Evolutionary conservation across 2,329 filamentous ascomycete species (phyloP), one percentile per base, ranked within the genome.

Genomic region (Venturia effusa): DNA sequence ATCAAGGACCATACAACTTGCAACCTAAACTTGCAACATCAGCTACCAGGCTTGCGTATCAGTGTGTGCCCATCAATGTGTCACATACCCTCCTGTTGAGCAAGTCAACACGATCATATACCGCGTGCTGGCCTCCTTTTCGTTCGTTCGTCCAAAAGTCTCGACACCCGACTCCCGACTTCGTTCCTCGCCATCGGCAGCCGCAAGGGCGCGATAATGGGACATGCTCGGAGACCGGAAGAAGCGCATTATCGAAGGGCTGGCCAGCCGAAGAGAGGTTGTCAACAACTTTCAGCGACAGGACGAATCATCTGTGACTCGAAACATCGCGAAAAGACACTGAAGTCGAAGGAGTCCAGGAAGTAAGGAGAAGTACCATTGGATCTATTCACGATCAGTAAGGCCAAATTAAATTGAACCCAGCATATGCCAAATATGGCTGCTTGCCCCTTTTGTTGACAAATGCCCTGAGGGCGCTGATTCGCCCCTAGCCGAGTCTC

Each of bases 1-100:
- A 69, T 66, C 48, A 66, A 65, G 15, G 66, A 66, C 66, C 66
- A 69, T 11, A 68, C 39, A 6, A 65, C 55, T 40, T 68, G 67
- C 65, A 64, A 63, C 65, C 51, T 57, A 41, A 17, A 45, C 17
- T 0, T 27, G 51, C 30, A 10, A 57, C 30, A 34, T 57, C 51
- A 57, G 51, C 51, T 30, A 3, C 34, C 27, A n/a, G n/a, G n/a
- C n/a, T n/a, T n/a, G 51, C 19, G 13, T n/a, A 30, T 22, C 3
- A 19, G 7, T 34, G 17, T 8, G 4, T 17, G 6, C 27, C 27
- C 17, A 34, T 15, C 11, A 1, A 32, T 19, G 41, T 11, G 6
- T n/a, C 7, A 34, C 51, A 8, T 57, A 57, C 51, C 62, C 62
- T 32, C 62, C 62, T 15, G 57, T 54, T 10, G 30, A 39, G 48